Base-by-base conservation (phyloP, 75 land plant genomes). In the Pinus taeda region DNA sequence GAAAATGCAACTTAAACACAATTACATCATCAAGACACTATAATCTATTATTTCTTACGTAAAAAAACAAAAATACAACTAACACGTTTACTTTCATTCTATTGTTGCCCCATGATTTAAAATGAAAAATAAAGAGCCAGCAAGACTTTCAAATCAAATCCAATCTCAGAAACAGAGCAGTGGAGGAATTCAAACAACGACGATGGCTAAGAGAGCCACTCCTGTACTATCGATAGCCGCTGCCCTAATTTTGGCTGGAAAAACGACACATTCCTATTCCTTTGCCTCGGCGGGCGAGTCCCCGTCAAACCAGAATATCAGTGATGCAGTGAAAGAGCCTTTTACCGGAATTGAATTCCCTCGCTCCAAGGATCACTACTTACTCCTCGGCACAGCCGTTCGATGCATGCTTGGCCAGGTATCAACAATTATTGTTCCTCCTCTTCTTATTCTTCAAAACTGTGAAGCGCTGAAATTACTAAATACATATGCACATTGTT, bases 351-450 rank as follows among this genome's bases (percentile, higher is more conserved):
- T 83, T 24, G 77, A 80, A 71, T 83, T 83, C 57, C 77, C 80
- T 57, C 72, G 81, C 71, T 53, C 71, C 29, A 71, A 71, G 45
- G 79, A 57, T 36, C 77, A 79, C 33, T 83, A 83, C 55, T 73
- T 74, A 37, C 53, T 83, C 70, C 77, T 74, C 55, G 84, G 77
- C 22, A 83, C 84, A 57, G 84, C 84, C 6, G 84, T 83, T 8
- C 84, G 84, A n/a, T 83, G 84, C 78, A 83, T 83, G 84, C 81
- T 83, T 14, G 84, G 84, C 24, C 84, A 83, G 81, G 84, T 83
- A 57, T 37, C 4, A 20, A 20, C 49, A 69, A 69, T 59, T n/a
- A 8, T 56, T 57, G 18, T 70, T 76, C 20, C 14, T 57, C 59
- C 59, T 39, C 56, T 55, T 29, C 75, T 56, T 26, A 26, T 26